Conservation (phyloP, 2,329 filamentous ascomycete genomes). For the Aspergillus sp. region DNA sequence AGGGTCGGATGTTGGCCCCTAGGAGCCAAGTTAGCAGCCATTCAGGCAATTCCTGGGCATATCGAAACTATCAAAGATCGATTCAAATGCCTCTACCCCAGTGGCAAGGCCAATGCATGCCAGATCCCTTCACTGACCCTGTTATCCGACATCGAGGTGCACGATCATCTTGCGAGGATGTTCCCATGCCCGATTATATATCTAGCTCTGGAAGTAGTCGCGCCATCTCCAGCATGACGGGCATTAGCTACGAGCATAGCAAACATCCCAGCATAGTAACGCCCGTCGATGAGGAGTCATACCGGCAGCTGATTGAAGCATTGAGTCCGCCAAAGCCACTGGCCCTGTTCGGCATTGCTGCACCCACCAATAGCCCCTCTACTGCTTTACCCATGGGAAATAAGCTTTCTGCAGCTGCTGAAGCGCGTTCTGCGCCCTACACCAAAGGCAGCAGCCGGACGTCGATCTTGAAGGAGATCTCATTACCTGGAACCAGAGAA, state of each 20-base stretch:
- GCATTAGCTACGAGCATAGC: constrained; percentile 46
- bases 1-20: constrained; percentile 19
- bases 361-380: constrained; percentile 35
- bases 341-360: constrained; percentile 28
- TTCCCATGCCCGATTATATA: constrained; percentile 54
- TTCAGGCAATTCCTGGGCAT: constrained; percentile 32
- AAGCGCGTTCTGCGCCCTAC: constrained; percentile 32
- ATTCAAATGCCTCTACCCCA: constrained; percentile 18
- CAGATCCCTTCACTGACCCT: constrained; percentile 48
- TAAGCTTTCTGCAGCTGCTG: constrained; percentile 33
- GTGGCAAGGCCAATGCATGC: constrained; percentile 30
- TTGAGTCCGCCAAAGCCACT: constrained; percentile 39
- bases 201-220: constrained; percentile 45
- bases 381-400: constrained; percentile 22
- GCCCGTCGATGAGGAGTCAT: constrained; percentile 41
- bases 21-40: constrained; percentile 25
- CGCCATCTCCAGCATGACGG: constrained; percentile 44
- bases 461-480: constrained; percentile 32
- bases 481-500: constrained; percentile 32
- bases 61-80: constrained; percentile 35
- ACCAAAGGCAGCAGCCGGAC: constrained; percentile 22
- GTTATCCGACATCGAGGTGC: constrained; percentile 34
- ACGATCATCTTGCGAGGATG: constrained; percentile 46
- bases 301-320: constrained; percentile 39
- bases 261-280: constrained; percentile 40